Evolutionary conservation across 2,329 filamentous ascomycete species (phyloP), one percentile per base, ranked within the genome.

Genomic region (Colletotrichum karsti): DNA sequence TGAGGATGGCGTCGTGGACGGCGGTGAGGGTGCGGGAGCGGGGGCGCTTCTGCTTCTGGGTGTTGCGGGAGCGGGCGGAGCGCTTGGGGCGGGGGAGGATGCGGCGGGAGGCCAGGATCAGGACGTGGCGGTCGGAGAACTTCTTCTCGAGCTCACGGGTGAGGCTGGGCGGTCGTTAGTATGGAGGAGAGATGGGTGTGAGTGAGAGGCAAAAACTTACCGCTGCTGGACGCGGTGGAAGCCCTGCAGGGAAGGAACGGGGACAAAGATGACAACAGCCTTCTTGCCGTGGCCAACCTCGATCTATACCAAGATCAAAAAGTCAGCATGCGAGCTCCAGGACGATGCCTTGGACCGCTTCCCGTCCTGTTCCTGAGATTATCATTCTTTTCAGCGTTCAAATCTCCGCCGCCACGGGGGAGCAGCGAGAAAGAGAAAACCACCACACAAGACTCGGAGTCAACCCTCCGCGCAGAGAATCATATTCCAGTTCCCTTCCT

Each of bases 141-240:
- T 99, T 99, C 94, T 99, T 99, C 93, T 99, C 96, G 82, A 99
- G 95, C 91, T 99, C 96, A 87, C 96, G 96, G 86, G 96, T 99
- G 82, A 99, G 92, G 83, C 95, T 98, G 67, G 4, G n/a, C 0
- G 3, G n/a, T 20, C 9, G 15, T n/a, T 30, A 26, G 13, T 41
- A 22, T 5, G 51, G 15, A 37, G 9, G 8, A 37, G 18, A 18
- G 20, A 13, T 8, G 35, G 2, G 12, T 9, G 12, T 2, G 20
- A 50, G 26, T 10, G 41, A 15, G 35, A 39, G 13, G 30, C 53
- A 51, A 53, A 67, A 73, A 85, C 92, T 86, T 95, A 98, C 95
- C 96, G 95, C 90, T 98, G 96, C 91, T 99, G 96, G 83, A 97
- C 94, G 83, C 96, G 95, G 93, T 98, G 96, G 94, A 98, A 99